Percentiles rank a stretch among this genome's conserved stretches.
phyloP scores from a whole-genome alignment of 2,329 filamentous ascomycete genomes.

The Diaporthe citriasiana region DNA sequence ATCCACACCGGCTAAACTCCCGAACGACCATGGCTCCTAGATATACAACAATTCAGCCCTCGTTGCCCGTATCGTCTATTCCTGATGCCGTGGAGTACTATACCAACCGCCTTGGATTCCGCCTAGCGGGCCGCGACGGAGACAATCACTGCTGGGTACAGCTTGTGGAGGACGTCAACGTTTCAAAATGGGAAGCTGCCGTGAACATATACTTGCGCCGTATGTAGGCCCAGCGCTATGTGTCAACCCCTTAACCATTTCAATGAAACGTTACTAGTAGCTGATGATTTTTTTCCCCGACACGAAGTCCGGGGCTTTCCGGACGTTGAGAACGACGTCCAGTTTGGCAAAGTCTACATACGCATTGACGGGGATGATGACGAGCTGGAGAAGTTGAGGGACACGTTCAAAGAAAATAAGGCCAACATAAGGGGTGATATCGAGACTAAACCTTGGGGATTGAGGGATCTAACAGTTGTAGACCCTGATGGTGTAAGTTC shows the following conservation, averaged over 20 bases:
- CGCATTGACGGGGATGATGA: constrained; percentile 19
- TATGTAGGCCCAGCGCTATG: neutral
- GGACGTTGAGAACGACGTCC: constrained; percentile 17
- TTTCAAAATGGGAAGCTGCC: constrained; percentile 29
- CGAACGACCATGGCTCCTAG: constrained; percentile 1
- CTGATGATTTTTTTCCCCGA: neutral
- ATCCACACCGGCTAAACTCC: fast-evolving
- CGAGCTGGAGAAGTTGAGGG: constrained; percentile 30
- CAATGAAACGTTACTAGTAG: neutral
- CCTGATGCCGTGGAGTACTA: constrained; percentile 31
- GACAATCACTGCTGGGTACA: constrained; percentile 36
- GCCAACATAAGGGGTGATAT: constrained; percentile 3
- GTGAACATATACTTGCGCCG: constrained; percentile 34
- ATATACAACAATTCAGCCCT: constrained; percentile 29
- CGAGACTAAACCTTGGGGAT: constrained; percentile 25
- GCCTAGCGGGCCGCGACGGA: constrained; percentile 32
- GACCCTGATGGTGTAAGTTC: constrained; percentile 31
- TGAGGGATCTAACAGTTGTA: constrained; percentile 15
- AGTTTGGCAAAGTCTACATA: constrained; percentile 33
- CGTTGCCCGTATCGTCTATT: constrained; percentile 24
- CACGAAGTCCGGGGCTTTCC: constrained; percentile 24
- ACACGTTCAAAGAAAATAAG: neutral
- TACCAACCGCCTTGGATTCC: constrained; percentile 18
- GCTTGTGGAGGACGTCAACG: constrained; percentile 17
- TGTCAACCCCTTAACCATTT: neutral